phyloP scores from a whole-genome alignment of 2,329 filamentous ascomycete species.

The Diaporthe nobilis region DNA sequence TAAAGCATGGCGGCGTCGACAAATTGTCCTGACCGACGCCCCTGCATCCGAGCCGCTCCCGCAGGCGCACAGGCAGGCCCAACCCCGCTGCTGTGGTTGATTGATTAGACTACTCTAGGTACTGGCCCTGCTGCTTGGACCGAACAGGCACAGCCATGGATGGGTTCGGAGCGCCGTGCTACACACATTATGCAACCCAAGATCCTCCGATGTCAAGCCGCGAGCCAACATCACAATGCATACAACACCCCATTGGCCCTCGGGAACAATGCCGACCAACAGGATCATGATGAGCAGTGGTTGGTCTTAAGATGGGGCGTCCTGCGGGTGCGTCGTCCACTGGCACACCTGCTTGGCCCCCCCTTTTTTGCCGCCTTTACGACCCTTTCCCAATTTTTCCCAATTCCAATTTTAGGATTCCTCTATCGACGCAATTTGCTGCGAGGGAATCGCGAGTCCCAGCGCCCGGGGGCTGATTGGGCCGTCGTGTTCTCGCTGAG shows the following conservation, averaged over 20 bases:
- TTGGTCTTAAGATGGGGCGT: slow-evolving; percentile 8
- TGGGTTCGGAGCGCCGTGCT: neutral
- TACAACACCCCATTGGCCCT: neutral
- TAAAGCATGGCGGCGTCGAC: neutral
- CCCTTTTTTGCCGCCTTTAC: slow-evolving; percentile 23
- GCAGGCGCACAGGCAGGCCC: neutral
- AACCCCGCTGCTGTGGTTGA: neutral
- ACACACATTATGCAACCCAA: slow-evolving; percentile 17
- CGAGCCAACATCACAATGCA: slow-evolving; percentile 3
- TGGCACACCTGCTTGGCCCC: neutral
- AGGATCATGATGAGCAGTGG: slow-evolving; percentile 15
- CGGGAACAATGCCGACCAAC: neutral
- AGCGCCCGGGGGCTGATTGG: neutral
- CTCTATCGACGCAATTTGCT: slow-evolving; percentile 5
- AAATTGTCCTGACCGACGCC: neutral
- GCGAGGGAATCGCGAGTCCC: slow-evolving; percentile 19
- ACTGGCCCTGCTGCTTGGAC: neutral
- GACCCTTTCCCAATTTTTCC: neutral
- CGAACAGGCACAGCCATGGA: neutral
- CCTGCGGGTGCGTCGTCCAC: slow-evolving; percentile 2
- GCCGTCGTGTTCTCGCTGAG: neutral
- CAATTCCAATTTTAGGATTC: slow-evolving; percentile 23
- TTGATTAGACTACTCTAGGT: neutral
- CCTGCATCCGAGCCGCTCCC: slow-evolving; percentile 1
- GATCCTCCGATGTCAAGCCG: slow-evolving; percentile 15